These are phyloP conservation scores for Verbascum thapsus DNA, from an alignment of 257 asterid species.

Conservation along the genomic window DNA sequence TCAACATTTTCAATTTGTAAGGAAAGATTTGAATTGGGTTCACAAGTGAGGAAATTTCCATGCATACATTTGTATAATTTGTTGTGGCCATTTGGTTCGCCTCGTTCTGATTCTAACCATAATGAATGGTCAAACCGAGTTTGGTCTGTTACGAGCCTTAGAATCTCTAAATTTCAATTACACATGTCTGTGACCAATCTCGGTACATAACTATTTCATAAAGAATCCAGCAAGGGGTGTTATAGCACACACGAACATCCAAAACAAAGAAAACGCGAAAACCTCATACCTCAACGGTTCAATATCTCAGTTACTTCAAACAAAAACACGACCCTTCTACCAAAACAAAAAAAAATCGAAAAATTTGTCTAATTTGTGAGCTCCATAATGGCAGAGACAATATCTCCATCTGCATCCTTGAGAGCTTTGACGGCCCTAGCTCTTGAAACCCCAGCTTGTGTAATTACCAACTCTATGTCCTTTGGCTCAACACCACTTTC, in stretches of 20 bases:
- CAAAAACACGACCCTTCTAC: background rate
- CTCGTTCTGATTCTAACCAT: constrained; percentile 44
- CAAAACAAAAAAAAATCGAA: background rate
- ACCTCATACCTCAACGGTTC: constrained; percentile 4
- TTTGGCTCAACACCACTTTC: constrained; percentile 66
- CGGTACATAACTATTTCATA: too few relatives aligned
- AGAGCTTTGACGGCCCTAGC: constrained; percentile 65
- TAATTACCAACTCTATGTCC: constrained; percentile 74
- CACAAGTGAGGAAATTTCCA: constrained; percentile 68
- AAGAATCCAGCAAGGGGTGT: constrained; percentile 15
- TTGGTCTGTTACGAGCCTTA: constrained; percentile 45
- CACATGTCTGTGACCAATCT: too few relatives aligned
- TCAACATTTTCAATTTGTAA: constrained; percentile 81
- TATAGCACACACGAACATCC: constrained; percentile 12
- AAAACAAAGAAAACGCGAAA: constrained; percentile 2
- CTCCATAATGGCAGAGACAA: constrained; percentile 77
- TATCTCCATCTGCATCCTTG: constrained; percentile 68
- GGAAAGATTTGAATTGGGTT: constrained; percentile 74
- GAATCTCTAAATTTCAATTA: too few relatives aligned
- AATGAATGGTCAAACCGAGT: constrained; percentile 52
- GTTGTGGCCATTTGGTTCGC: constrained; percentile 83
- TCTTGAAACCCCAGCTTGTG: constrained; percentile 68
- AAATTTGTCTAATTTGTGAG: constrained; percentile 53
- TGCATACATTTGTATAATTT: constrained; percentile 85
- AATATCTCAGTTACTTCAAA: constrained; percentile 3